These are phyloP conservation scores for Botrytis galanthina DNA, from an alignment of 2,329 filamentous ascomycete genomes.

Conservation along the genomic window DNA sequence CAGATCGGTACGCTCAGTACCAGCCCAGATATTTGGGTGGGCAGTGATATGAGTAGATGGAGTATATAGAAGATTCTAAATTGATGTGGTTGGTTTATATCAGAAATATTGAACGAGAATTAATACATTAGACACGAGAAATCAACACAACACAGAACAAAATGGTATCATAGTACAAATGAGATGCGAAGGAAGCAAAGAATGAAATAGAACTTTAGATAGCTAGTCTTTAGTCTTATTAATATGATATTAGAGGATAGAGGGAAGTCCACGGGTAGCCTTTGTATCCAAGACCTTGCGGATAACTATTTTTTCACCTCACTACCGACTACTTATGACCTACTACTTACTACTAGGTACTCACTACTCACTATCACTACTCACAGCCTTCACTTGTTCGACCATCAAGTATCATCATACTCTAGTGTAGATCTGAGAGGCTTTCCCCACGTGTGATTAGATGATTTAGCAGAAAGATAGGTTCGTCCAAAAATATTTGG, in stretches of 20 bases:
- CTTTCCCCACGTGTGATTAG: not conserved
- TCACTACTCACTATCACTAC: not conserved
- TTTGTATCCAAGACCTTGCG: constrained; percentile 10
- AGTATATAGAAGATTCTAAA: no score
- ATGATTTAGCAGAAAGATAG: not conserved
- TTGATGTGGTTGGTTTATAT: not conserved
- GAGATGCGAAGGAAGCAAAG: not conserved
- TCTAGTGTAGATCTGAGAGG: not conserved
- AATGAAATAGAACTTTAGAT: not conserved
- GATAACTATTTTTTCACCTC: not conserved
- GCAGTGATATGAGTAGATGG: not conserved
- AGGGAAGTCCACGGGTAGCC: not conserved
- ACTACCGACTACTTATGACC: not conserved
- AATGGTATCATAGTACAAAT: not conserved
- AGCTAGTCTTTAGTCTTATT: not conserved
- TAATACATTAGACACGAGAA: not conserved
- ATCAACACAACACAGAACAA: not conserved
- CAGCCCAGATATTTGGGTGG: not conserved
- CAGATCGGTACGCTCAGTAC: not conserved
- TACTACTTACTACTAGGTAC: not conserved
- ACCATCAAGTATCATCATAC: constrained; percentile 9
- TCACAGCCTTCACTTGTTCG: constrained; percentile 16
- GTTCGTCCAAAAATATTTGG: not conserved
- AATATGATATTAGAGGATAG: not conserved
- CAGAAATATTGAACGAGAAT: not conserved